Percentiles rank a stretch among this genome's conserved stretches.
These are phyloP conservation scores for Blastomyces silverae DNA, from an alignment of 2,329 filamentous ascomycete species.

Conservation along the genomic window DNA sequence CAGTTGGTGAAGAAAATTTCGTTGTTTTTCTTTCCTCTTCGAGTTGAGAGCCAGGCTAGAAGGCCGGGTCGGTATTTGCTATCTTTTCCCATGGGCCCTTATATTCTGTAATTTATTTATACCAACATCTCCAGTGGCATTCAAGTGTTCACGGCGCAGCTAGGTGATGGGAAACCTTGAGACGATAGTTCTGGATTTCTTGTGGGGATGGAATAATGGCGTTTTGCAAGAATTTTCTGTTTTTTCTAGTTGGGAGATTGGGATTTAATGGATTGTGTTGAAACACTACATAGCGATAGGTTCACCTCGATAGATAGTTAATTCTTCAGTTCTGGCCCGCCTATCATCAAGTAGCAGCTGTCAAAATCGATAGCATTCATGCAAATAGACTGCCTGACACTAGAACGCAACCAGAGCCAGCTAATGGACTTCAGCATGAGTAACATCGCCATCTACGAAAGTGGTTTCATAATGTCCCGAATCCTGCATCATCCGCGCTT, in stretches of 20 bases:
- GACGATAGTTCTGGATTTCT: not conserved
- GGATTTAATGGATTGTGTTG: not conserved
- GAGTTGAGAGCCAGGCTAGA: no score
- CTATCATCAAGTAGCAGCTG: slow-evolving; percentile 14
- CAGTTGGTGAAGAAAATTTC: slow-evolving; percentile 55
- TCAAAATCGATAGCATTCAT: slow-evolving; percentile 13
- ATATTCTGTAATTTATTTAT: not conserved
- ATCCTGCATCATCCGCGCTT: no score
- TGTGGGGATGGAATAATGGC: not conserved
- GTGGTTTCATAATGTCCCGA: no score
- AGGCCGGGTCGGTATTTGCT: not conserved
- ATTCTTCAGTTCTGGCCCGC: slow-evolving; percentile 25
- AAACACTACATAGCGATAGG: slow-evolving; percentile 13
- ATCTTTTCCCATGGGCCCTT: not conserved
- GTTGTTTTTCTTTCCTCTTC: not conserved
- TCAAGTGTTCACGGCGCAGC: not conserved
- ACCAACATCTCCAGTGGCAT: not conserved
- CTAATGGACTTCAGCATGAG: no score
- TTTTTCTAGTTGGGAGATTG: not conserved
- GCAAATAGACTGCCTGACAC: slow-evolving; percentile 5
- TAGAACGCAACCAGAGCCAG: not conserved
- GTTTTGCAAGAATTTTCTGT: not conserved
- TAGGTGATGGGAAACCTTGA: not conserved
- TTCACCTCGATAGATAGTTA: slow-evolving; percentile 27
- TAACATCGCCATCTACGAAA: no score